These are phyloP conservation scores for Aureobasidium zeae DNA, from an alignment of 2,329 filamentous ascomycete genomes.

Conservation along the genomic window DNA sequence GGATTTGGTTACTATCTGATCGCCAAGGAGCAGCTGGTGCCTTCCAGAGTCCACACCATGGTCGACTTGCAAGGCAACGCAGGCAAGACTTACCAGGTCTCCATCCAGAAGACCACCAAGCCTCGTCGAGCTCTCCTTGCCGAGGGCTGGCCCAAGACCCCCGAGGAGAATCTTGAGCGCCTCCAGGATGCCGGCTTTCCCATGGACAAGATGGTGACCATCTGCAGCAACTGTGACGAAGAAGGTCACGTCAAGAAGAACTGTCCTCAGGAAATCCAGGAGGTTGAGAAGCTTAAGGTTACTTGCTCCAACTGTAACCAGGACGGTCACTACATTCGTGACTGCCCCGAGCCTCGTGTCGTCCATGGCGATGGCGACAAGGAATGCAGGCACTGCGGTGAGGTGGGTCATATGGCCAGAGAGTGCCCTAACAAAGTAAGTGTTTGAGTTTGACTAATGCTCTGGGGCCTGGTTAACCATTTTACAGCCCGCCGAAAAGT, in stretches of 20 bases:
- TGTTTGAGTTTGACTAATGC: too few relatives aligned
- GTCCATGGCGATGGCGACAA: constrained; percentile 18
- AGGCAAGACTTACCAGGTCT: constrained; percentile 42
- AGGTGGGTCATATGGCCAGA: constrained; percentile 28
- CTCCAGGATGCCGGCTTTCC: constrained; percentile 43
- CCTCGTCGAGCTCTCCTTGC: constrained; percentile 39
- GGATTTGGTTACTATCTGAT: constrained; percentile 52
- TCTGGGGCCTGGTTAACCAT: too few relatives aligned
- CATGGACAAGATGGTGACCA: constrained; percentile 41
- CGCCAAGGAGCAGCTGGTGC: constrained; percentile 47
- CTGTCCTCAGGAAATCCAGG: constrained; percentile 41
- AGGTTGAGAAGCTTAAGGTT: constrained; percentile 33
- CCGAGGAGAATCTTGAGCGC: constrained; percentile 44
- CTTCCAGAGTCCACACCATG: constrained; percentile 50
- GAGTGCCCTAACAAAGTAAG: constrained; percentile 25
- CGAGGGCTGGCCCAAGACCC: constrained; percentile 40
- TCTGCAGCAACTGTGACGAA: constrained; percentile 44
- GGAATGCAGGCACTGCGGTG: constrained; percentile 27
- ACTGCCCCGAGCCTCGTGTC: constrained; percentile 39
- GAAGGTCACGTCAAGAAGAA: constrained; percentile 39
- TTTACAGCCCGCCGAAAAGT: constrained; percentile 21
- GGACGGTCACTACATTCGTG: constrained; percentile 31
- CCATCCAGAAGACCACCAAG: constrained; percentile 40
- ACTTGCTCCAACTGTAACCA: constrained; percentile 43
- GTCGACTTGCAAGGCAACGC: constrained; percentile 62